These are phyloP conservation scores for Eucalyptus viminalis DNA, from an alignment of 345 rosid species.

Conservation along the genomic window DNA sequence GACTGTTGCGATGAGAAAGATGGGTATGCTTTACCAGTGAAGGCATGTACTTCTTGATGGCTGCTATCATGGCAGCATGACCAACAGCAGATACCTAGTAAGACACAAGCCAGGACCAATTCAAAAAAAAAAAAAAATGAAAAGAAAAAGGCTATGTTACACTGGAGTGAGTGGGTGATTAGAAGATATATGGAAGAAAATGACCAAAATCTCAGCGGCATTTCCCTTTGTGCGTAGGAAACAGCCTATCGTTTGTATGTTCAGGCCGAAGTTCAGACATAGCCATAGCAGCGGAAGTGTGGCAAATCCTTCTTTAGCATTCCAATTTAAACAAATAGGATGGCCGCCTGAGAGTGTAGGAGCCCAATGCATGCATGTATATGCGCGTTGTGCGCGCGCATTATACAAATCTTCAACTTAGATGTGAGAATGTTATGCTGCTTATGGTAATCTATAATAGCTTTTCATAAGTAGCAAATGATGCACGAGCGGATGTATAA, in stretches of 20 bases:
- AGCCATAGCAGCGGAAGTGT: background rate
- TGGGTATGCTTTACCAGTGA: conserved; percentile 22
- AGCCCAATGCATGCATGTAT: background rate
- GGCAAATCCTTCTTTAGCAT: background rate
- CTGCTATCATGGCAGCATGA: conserved; percentile 55
- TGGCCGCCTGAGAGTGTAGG: background rate
- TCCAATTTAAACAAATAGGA: background rate
- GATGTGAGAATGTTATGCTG: background rate
- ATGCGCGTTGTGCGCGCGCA: background rate
- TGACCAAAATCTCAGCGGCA: background rate
- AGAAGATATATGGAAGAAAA: background rate
- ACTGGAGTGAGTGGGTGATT: background rate
- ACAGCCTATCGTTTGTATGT: background rate
- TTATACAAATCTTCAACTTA: background rate
- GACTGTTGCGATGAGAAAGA: background rate
- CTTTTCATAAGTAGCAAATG: background rate
- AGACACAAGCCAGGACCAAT: background rate
- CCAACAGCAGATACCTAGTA: conserved; percentile 48
- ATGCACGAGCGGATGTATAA: background rate
- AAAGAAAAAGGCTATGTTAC: background rate
- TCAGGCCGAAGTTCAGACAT: background rate
- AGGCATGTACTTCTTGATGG: conserved; percentile 39
- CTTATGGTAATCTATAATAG: background rate
- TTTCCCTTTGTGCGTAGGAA: background rate
- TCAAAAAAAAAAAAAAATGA: too few relatives aligned